phyloP scores from a whole-genome alignment of 345 rosid genomes.

The Salix viminalis region DNA sequence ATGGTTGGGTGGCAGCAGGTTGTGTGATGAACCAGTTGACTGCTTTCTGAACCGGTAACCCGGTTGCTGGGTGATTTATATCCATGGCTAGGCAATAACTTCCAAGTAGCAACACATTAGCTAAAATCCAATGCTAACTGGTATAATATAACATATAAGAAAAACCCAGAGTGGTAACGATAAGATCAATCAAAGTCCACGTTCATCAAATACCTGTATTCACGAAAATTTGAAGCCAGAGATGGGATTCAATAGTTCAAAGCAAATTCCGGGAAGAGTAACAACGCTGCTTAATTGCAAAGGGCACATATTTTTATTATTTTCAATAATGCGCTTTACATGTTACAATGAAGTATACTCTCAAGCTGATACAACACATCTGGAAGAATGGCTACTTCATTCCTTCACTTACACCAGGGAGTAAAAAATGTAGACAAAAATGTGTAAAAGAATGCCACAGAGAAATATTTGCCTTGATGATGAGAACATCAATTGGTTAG shows the following conservation, averaged over 20 bases:
- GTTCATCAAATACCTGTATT: background rate
- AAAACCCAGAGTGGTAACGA: no score
- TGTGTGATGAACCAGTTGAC: fast-evolving
- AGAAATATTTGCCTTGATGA: conserved; percentile 2
- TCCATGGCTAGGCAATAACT: no score
- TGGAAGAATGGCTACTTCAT: background rate
- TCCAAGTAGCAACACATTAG: no score
- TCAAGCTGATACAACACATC: background rate
- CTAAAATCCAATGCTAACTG: no score
- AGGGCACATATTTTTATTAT: background rate
- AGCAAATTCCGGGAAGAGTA: background rate
- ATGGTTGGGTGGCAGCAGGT: background rate
- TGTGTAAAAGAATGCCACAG: background rate
- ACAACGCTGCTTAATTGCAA: background rate
- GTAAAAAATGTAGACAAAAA: background rate
- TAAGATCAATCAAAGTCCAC: background rate
- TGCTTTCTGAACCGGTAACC: no score
- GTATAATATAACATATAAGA: no score
- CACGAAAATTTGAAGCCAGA: background rate
- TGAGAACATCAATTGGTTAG: conserved; percentile 1
- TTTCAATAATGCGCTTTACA: background rate
- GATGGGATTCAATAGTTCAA: background rate
- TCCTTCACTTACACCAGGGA: background rate
- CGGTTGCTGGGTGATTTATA: no score
- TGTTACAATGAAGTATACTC: background rate